Conservation (phyloP, 805 yeast species). For the Isabelozyma gotoi region DNA sequence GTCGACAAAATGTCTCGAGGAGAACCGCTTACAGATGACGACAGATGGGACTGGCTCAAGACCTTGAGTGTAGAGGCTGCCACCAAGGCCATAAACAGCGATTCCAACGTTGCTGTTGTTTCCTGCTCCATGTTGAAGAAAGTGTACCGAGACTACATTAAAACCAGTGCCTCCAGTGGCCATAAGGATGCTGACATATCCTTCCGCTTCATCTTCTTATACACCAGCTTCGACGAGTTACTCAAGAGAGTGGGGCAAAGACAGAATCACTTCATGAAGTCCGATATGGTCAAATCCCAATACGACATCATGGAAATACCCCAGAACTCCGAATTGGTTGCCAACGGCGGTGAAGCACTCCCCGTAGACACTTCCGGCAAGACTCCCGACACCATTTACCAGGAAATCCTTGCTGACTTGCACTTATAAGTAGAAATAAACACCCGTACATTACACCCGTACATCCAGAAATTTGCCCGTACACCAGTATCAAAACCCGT, state of each 20-base stretch:
- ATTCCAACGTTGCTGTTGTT: constrained; percentile 46
- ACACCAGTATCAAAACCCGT: too few relatives aligned
- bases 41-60: constrained; percentile 87
- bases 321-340: constrained; percentile 30
- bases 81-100: constrained; percentile 26
- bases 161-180: constrained; percentile 24
- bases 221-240: constrained; percentile 62
- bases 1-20: constrained; percentile 82
- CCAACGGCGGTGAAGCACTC: constrained; percentile 36
- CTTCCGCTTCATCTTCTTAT: constrained; percentile 65
- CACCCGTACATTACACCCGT: not conserved
- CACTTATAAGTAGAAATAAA: not conserved
- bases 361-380: constrained; percentile 35
- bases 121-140: constrained; percentile 86
- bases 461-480: too few relatives aligned
- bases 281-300: constrained; percentile 80
- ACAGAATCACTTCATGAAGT: constrained; percentile 82
- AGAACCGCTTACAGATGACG: constrained; percentile 81
- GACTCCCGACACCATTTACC: constrained; percentile 24
- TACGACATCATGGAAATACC: constrained; percentile 77
- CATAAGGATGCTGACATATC: constrained; percentile 23
- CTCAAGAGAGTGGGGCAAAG: constrained; percentile 61
- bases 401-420: constrained; percentile 12
- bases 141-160: constrained; percentile 65
- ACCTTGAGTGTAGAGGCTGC: constrained; percentile 46